These are phyloP conservation scores for Russula dissimulans DNA, from an alignment of 768 basidiomycete species.

Conservation along the genomic window DNA sequence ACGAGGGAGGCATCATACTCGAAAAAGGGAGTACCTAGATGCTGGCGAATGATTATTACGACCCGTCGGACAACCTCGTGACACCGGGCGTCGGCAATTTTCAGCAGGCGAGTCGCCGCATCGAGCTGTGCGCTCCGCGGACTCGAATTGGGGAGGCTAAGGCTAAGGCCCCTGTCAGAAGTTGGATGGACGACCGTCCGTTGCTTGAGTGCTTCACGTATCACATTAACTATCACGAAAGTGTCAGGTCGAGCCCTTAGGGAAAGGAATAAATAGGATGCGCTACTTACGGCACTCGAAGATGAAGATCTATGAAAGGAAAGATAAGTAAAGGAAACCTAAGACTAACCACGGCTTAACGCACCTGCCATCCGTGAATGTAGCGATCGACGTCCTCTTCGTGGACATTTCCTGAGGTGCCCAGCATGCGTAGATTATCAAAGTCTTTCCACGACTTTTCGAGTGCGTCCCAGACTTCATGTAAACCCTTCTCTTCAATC, in stretches of 20 bases:
- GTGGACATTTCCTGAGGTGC: slow-evolving; percentile 32
- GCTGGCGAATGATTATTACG: slow-evolving; percentile 40
- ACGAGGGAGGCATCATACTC: slow-evolving; percentile 80
- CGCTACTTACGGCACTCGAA: slow-evolving; percentile 72
- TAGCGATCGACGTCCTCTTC: slow-evolving; percentile 54
- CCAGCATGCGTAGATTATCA: slow-evolving; percentile 46
- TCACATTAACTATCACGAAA: slow-evolving; percentile 56
- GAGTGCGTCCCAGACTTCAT: slow-evolving; percentile 77
- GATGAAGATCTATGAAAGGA: slow-evolving; percentile 58
- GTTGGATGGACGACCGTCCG: slow-evolving; percentile 31
- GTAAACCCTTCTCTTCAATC: slow-evolving; percentile 55
- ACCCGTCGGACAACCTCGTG: slow-evolving; percentile 37
- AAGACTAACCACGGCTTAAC: slow-evolving; percentile 18
- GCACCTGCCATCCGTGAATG: slow-evolving; percentile 80
- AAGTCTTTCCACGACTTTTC: slow-evolving; percentile 82
- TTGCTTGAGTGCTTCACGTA: slow-evolving; percentile 74
- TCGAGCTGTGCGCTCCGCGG: slow-evolving; percentile 22
- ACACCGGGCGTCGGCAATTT: slow-evolving; percentile 37
- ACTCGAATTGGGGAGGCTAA: slow-evolving; percentile 17
- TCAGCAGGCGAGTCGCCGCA: slow-evolving; percentile 31
- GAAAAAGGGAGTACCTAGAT: slow-evolving; percentile 52
- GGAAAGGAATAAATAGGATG: slow-evolving; percentile 1
- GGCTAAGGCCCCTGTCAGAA: slow-evolving; percentile 11
- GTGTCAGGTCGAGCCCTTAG: slow-evolving; percentile 2
- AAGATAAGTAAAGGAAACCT: slow-evolving; percentile 13